Evolutionary conservation across 805 yeast species (phyloP).

Genomic region (Candida nanaspora): DNA sequence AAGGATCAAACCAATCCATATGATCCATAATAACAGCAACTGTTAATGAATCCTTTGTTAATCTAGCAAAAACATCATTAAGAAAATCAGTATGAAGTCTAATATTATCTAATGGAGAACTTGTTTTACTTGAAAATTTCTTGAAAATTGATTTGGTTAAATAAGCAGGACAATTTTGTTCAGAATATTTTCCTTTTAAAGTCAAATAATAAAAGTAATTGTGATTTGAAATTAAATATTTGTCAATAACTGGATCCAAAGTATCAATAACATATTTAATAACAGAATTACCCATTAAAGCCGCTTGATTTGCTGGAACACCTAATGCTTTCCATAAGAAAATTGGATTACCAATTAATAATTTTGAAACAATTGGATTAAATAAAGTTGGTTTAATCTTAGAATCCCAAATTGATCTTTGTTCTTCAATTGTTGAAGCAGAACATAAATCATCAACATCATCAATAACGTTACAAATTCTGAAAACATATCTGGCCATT

Average conservation of each 20-base stretch:
- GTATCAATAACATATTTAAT: constrained; percentile 70
- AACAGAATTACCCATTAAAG: constrained; percentile 69
- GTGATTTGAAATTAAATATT: constrained; percentile 59
- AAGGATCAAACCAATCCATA: constrained; percentile 84
- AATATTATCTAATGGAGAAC: constrained; percentile 61
- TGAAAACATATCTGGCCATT: constrained; percentile 55
- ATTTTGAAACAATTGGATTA: constrained; percentile 59
- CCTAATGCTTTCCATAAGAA: constrained; percentile 86
- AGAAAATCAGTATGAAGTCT: constrained; percentile 76
- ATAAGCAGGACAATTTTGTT: constrained; percentile 69
- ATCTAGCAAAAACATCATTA: constrained; percentile 65
- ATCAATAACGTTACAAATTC: constrained; percentile 41
- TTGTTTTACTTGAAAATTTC: constrained; percentile 32
- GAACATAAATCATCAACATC: constrained; percentile 50
- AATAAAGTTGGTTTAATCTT: constrained; percentile 62
- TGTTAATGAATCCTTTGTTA: constrained; percentile 55
- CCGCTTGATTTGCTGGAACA: constrained; percentile 82
- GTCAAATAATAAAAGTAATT: constrained; percentile 75
- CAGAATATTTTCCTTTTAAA: constrained; percentile 52
- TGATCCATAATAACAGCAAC: constrained; percentile 85
- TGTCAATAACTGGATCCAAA: constrained; percentile 62
- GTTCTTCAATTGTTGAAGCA: constrained; percentile 54
- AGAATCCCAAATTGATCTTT: constrained; percentile 54
- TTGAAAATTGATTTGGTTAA: constrained; percentile 53
- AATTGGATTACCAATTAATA: constrained; percentile 74